Base-by-base conservation (phyloP, 2,329 filamentous ascomycete species). In the Colletotrichum tofieldiae region DNA sequence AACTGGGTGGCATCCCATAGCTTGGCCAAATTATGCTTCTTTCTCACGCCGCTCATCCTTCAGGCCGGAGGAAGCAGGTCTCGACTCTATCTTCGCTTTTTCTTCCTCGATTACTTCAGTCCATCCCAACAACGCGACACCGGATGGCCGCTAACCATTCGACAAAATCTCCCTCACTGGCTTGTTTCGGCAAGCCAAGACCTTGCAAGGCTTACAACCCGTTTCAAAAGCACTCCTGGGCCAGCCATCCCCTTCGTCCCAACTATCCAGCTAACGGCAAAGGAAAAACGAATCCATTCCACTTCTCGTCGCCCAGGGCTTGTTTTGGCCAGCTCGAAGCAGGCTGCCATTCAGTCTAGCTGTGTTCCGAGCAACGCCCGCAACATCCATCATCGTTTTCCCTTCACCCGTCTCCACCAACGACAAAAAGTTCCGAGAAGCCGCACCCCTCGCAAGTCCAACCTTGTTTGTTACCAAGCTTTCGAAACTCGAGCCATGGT, bases 151-250 rank as follows among this genome's bases (percentile, higher is more conserved):
- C 59, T 55, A 72, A 26, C 39, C 45, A 41, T 18, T n/a, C 18
- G 29, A 32, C 37, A 23, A 20, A 47, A 39, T 35, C 39, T 18
- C 6, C 14, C 41, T 55, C 23, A 26, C 41, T 37, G 35, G 35
- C 59, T 59, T 47, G 20, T 47, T 69, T 65, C 52, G 66, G 70
- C 54, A 65, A 72, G 20, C 60, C 54, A 70, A 65, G 70, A 43
- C 60, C 66, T 70, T 39, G 55, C 70, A 70, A 65, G 65, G 54
- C 65, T 65, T 70, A 32, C 47, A 47, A 43, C 47, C 23, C 47
- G 65, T 72, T 72, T 72, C 65, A 70, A 63, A 45, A 60, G 65
- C 47, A 54, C 32, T 70, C 26, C 47, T 20, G 23, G 52, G 45
- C 52, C 59, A 64, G 18, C 23, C 65, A 29, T 49, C 66, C 47